These are phyloP conservation scores for Verticillium nubilum DNA, from an alignment of 2,329 filamentous ascomycete species.

Conservation along the genomic window DNA sequence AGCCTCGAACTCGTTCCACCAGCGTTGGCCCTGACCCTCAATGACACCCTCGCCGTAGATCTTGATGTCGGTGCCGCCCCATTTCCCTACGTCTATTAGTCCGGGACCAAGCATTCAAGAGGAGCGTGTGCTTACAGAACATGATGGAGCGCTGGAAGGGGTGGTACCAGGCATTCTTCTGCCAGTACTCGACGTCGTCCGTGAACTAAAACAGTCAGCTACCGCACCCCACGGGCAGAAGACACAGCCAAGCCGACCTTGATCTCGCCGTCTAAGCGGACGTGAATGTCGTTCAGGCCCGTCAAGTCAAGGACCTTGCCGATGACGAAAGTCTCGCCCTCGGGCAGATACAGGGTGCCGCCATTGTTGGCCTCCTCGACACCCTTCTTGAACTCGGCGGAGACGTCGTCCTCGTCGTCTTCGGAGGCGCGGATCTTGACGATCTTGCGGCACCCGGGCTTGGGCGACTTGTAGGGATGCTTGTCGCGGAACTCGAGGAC, in stretches of 20 bases:
- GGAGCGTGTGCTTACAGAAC: constrained; percentile 25
- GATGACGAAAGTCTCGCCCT: constrained; percentile 50
- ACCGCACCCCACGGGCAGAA: background rate
- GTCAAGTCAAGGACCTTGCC: constrained; percentile 54
- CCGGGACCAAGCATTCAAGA: background rate
- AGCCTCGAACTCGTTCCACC: constrained; percentile 36
- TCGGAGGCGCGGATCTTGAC: constrained; percentile 26
- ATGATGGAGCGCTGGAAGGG: constrained; percentile 48
- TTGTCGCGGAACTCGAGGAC: constrained; percentile 10
- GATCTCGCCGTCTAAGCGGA: constrained; percentile 54
- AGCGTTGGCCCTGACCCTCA: constrained; percentile 47
- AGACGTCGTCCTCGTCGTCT: constrained; percentile 51
- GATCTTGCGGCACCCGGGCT: constrained; percentile 8
- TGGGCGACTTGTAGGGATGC: constrained; percentile 8
- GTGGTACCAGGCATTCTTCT: constrained; percentile 32
- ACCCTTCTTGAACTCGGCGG: constrained; percentile 48
- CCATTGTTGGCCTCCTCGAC: constrained; percentile 53
- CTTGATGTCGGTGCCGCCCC: constrained; percentile 56
- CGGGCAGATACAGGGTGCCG: constrained; percentile 49
- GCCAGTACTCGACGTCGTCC: constrained; percentile 38
- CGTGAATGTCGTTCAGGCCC: constrained; percentile 51
- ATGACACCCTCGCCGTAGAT: constrained; percentile 55
- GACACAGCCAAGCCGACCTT: constrained; percentile 1
- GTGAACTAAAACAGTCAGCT: constrained; percentile 26
- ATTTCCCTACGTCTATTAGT: constrained; percentile 34